Conservation (phyloP, 495 filamentous ascomycete species). For the Penicillium subrubescens region DNA sequence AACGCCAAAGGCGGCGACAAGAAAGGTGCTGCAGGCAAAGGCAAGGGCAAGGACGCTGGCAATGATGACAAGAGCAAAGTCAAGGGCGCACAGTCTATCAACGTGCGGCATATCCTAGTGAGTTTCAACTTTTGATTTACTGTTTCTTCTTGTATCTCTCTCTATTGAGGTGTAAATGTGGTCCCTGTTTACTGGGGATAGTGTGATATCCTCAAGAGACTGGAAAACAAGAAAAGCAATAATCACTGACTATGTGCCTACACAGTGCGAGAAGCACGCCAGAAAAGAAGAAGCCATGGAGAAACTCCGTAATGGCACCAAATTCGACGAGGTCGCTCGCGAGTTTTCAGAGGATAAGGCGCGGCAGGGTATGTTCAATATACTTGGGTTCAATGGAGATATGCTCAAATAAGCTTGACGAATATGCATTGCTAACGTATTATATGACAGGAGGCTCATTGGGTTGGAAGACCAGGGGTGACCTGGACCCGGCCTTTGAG, state of each 20-base stretch:
- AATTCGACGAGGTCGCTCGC: conserved; percentile 87
- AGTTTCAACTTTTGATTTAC: conserved; percentile 25
- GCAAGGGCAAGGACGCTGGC: conserved; percentile 51
- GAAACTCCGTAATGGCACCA: conserved; percentile 73
- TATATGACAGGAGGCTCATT: conserved; percentile 66
- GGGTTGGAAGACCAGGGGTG: conserved; percentile 81
- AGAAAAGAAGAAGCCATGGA: conserved; percentile 87
- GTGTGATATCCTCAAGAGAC: background rate
- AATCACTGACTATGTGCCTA: background rate
- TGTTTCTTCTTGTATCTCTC: background rate
- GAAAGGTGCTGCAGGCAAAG: conserved; percentile 31
- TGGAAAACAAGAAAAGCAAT: background rate
- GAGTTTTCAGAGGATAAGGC: conserved; percentile 92
- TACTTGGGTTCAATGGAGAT: background rate
- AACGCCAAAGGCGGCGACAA: conserved; percentile 52
- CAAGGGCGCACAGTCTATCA: conserved; percentile 78
- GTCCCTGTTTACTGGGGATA: background rate
- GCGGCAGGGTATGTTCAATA: conserved; percentile 61
- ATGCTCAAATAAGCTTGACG: background rate
- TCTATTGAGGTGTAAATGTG: background rate
- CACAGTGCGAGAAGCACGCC: conserved; percentile 80
- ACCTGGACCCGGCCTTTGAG: conserved; percentile 74
- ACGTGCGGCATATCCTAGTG: conserved; percentile 87
- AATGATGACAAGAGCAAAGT: conserved; percentile 50
- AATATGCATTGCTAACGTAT: background rate